phyloP scores from a whole-genome alignment of 352 stramenopile genomes.

The Phytopythium delawarense region DNA sequence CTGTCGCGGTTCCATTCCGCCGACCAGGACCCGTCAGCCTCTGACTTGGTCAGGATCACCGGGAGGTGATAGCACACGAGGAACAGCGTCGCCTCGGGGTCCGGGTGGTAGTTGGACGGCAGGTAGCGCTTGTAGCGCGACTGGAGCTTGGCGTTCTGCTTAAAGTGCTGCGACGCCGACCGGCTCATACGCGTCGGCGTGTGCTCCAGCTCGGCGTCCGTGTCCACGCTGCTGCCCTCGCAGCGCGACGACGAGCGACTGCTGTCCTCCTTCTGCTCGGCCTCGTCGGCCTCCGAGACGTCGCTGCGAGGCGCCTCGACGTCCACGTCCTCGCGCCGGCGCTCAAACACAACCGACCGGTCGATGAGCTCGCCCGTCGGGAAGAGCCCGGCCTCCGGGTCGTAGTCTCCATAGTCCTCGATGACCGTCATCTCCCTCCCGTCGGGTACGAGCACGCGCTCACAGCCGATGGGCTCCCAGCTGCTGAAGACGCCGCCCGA shows the following conservation, averaged over 20 bases:
- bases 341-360: conserved; percentile 61
- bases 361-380: conserved; percentile 48
- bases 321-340: conserved; percentile 22
- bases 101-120: conserved; percentile 63
- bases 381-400: conserved; percentile 59
- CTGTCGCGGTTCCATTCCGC: conserved; percentile 90
- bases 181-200: conserved; percentile 7
- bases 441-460: conserved; percentile 70
- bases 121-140: conserved; percentile 81
- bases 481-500: conserved; percentile 79
- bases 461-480: conserved; percentile 75
- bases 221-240: conserved; percentile 13
- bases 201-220: not conserved
- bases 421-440: conserved; percentile 77
- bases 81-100: conserved; percentile 68
- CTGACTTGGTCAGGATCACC: conserved; percentile 78
- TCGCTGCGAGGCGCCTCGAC: conserved; percentile 8
- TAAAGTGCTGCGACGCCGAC: conserved; percentile 49
- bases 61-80: conserved; percentile 94
- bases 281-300: conserved; percentile 5
- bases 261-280: conserved; percentile 17
- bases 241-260: not conserved
- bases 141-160: conserved; percentile 63
- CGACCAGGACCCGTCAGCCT: conserved; percentile 65
- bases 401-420: conserved; percentile 72